These are phyloP conservation scores for Zizania palustris DNA, from an alignment of 202 grass and related monocot genomes.

Conservation along the genomic window DNA sequence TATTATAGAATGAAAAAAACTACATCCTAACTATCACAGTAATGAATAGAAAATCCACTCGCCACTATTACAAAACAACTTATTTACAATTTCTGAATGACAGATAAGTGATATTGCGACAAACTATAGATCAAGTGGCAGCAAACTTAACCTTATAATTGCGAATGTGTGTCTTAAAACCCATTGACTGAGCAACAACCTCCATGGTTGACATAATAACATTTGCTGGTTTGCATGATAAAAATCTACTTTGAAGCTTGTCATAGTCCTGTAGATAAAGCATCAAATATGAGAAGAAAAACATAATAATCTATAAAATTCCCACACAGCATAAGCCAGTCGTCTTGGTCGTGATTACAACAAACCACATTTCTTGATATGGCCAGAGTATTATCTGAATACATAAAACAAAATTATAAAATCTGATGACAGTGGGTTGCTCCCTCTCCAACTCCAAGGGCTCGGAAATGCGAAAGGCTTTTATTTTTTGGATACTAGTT, in stretches of 20 bases:
- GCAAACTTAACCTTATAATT: conserved; percentile 79
- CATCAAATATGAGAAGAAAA: conserved; percentile 16
- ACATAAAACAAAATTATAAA: conserved; percentile 19
- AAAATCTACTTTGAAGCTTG: conserved; percentile 81
- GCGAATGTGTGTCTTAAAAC: conserved; percentile 93
- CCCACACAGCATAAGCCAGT: neutral
- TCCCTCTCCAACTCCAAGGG: too few relatives aligned
- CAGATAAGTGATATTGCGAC: conserved; percentile 1
- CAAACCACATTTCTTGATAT: neutral
- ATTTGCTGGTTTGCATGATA: conserved; percentile 75
- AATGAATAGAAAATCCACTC: conserved; percentile 19
- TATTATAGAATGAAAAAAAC: conserved; percentile 9
- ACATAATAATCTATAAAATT: conserved; percentile 15
- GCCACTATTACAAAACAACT: neutral
- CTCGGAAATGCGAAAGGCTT: too few relatives aligned
- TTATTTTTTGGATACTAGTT: too few relatives aligned
- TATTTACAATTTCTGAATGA: conserved; percentile 22
- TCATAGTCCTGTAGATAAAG: conserved; percentile 59
- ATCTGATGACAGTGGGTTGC: neutral
- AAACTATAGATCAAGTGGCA: neutral
- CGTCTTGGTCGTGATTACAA: conserved; percentile 4
- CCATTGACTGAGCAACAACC: conserved; percentile 97
- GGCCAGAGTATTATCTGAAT: neutral
- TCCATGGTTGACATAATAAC: conserved; percentile 98
- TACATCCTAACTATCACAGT: neutral